Percentiles rank a stretch among this genome's conserved stretches.
Conservation (phyloP, 305 asterid genomes). For the Rubia occidens region DNA sequence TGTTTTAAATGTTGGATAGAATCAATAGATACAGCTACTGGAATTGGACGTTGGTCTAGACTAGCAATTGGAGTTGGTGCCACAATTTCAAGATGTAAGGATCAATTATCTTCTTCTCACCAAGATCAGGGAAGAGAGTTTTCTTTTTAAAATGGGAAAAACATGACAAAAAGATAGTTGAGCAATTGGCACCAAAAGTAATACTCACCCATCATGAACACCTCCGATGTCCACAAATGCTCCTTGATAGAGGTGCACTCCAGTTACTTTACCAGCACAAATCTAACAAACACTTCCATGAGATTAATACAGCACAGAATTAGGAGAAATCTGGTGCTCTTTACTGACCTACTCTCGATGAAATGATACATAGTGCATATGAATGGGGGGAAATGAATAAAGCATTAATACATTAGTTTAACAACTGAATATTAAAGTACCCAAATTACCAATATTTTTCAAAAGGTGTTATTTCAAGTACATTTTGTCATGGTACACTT, state of each 20-base stretch:
- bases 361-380: not conserved
- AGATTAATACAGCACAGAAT: conserved; percentile 9
- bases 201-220: conserved; percentile 82
- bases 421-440: not conserved
- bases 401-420: not conserved
- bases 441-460: not conserved
- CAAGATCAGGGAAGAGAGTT: not conserved
- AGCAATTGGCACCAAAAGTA: conserved; percentile 4
- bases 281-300: conserved; percentile 36
- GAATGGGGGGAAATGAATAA: not conserved
- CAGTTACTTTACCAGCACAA: conserved; percentile 87
- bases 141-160: not conserved
- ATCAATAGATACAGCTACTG: not conserved
- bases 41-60: not conserved
- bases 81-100: not conserved
- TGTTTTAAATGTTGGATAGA: not conserved
- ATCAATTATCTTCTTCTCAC: not conserved
- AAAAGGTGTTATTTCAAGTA: not conserved
- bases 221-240: conserved; percentile 98
- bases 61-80: not conserved
- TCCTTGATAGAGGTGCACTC: conserved; percentile 91
- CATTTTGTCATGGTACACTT: not conserved
- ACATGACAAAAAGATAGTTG: not conserved
- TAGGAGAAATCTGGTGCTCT: not conserved
- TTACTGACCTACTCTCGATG: conserved; percentile 1